Percentiles rank a stretch among this genome's conserved stretches.
Conservation (phyloP, 148 eudicot species). For the Gaultheria prostrata region DNA sequence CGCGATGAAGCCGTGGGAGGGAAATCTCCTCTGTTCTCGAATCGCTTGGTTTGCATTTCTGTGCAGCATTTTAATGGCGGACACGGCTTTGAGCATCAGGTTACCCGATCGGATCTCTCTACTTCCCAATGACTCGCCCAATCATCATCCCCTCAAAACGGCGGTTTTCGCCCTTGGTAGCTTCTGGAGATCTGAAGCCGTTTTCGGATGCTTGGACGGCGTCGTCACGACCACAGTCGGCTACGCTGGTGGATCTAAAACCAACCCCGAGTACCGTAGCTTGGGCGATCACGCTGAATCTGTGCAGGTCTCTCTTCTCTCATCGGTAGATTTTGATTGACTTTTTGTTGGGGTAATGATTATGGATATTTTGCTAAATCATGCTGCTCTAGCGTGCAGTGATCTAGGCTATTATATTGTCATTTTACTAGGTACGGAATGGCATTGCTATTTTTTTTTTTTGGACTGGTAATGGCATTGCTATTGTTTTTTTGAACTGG, state of each 20-base stretch:
- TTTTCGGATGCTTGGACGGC: constrained; percentile 85
- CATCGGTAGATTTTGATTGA: background rate
- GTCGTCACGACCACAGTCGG: constrained; percentile 80
- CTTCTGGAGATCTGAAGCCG: constrained; percentile 96
- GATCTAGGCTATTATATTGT: background rate
- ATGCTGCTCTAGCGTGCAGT: background rate
- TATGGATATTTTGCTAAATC: background rate
- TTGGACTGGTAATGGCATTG: too few relatives aligned
- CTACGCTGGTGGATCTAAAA: constrained; percentile 78
- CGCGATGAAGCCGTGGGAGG: constrained; percentile 9
- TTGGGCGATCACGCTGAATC: constrained; percentile 86
- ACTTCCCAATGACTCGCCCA: constrained; percentile 12
- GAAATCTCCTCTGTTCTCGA: background rate
- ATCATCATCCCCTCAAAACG: constrained; percentile 37
- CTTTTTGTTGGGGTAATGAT: background rate
- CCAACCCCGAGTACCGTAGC: constrained; percentile 79
- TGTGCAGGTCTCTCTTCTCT: constrained; percentile 49
- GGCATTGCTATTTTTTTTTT: background rate
- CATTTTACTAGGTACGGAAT: background rate
- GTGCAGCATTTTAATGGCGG: constrained; percentile 9
- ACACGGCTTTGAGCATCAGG: constrained; percentile 37
- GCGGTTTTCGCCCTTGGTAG: constrained; percentile 93
- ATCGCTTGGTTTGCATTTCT: constrained; percentile 7
- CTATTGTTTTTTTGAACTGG: too few relatives aligned
- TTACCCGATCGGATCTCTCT: constrained; percentile 60